These are phyloP conservation scores for Sesbania bispinosa DNA, from an alignment of 306 rosid species.

Conservation along the genomic window DNA sequence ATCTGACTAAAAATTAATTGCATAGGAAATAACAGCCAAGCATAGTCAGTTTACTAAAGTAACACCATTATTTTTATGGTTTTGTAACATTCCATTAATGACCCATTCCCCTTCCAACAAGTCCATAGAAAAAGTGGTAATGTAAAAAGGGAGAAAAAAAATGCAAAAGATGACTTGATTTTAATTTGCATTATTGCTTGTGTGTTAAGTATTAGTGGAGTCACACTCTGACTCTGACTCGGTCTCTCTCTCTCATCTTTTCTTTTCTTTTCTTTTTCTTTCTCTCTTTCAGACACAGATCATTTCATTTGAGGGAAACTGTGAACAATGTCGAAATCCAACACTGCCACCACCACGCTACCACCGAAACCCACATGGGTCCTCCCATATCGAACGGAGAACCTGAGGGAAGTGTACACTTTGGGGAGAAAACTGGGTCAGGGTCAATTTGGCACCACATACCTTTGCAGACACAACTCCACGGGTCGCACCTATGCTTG, in stretches of 20 bases:
- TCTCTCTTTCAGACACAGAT: neutral
- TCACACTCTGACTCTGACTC: neutral
- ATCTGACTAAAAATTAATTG: too few relatives aligned
- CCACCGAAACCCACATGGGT: constrained; percentile 42
- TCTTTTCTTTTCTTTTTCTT: neutral
- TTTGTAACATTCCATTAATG: neutral
- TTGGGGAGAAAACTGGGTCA: constrained; percentile 46
- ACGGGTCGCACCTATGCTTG: constrained; percentile 45
- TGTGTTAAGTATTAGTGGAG: neutral
- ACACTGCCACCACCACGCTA: neutral
- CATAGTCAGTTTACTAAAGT: neutral
- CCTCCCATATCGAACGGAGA: constrained; percentile 39
- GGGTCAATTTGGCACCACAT: constrained; percentile 58
- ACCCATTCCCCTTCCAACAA: neutral
- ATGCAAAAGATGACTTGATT: neutral
- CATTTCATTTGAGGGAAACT: neutral
- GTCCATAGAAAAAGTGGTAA: neutral
- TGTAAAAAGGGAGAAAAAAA: neutral
- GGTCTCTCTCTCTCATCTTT: neutral
- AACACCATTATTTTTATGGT: neutral
- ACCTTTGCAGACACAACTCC: constrained; percentile 42
- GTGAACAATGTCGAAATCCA: constrained; percentile 29
- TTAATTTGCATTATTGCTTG: neutral
- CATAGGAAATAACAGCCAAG: neutral
- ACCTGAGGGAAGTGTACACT: constrained; percentile 37